phyloP scores from a whole-genome alignment of 306 rosid genomes.

The Clitoria ternatea region DNA sequence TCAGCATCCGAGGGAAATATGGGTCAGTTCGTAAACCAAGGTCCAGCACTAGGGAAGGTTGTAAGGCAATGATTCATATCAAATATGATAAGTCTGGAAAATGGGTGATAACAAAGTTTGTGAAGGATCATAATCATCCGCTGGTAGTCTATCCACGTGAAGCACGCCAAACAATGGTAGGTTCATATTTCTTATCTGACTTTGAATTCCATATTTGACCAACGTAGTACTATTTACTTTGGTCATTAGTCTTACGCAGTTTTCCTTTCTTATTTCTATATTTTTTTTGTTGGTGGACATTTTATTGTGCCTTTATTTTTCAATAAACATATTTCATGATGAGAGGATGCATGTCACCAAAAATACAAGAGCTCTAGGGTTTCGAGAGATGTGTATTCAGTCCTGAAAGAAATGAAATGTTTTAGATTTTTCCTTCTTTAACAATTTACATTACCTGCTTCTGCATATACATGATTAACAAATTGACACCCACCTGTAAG shows the following conservation, averaged over 20 bases:
- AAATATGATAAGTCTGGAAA: constrained; percentile 81
- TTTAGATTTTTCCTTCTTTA: background rate
- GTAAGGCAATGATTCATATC: constrained; percentile 95
- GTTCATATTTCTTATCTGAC: constrained; percentile 29
- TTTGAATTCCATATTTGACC: background rate
- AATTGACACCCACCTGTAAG: background rate
- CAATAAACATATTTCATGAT: background rate
- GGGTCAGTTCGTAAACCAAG: constrained; percentile 78
- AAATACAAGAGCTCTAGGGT: background rate
- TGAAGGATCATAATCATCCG: constrained; percentile 88
- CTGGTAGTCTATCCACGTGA: constrained; percentile 85
- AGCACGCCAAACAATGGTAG: constrained; percentile 94
- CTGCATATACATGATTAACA: background rate
- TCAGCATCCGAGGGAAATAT: constrained; percentile 73
- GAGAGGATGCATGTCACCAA: background rate
- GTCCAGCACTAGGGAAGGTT: constrained; percentile 91
- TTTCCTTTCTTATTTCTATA: background rate
- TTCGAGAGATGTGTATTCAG: constrained; percentile 1
- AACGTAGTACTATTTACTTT: background rate
- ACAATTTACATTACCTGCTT: background rate
- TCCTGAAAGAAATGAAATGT: background rate
- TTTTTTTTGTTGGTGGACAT: background rate
- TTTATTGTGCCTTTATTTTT: background rate
- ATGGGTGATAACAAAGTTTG: constrained; percentile 92
- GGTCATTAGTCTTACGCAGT: background rate